A percentile compares a stretch with the other conserved stretches of the same genome.
Conservation (phyloP, 1,284 basidiomycete genomes). For the Irpex sp. region DNA sequence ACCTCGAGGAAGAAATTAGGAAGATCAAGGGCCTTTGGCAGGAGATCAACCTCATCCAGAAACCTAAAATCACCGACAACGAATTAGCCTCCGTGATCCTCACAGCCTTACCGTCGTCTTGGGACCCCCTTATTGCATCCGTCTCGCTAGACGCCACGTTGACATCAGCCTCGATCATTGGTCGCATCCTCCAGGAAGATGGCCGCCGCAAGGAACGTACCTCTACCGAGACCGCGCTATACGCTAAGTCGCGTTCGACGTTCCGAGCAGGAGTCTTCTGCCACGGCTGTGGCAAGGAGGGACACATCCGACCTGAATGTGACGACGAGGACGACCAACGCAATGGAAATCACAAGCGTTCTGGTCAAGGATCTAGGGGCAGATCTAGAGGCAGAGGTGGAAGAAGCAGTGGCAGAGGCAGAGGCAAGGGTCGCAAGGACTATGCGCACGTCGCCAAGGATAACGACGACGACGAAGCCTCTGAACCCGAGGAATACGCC, state of each 20-base stretch:
- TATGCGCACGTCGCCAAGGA: too few species aligned
- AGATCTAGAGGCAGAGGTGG: background rate
- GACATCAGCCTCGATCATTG: slow-evolving; percentile 4
- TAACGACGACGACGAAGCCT: too few species aligned
- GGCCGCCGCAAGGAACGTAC: background rate
- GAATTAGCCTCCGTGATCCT: slow-evolving; percentile 8
- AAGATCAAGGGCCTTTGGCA: background rate
- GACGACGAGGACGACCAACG: background rate
- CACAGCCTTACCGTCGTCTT: slow-evolving; percentile 3
- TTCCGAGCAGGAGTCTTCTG: slow-evolving; percentile 5
- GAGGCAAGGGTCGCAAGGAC: background rate
- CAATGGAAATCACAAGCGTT: background rate
- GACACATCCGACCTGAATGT: slow-evolving; percentile 11
- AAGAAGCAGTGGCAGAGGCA: background rate
- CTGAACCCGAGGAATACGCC: background rate
- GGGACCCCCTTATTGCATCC: slow-evolving; percentile 1
- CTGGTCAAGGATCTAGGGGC: background rate
- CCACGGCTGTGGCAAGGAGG: slow-evolving; percentile 11
- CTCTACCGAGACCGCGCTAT: background rate
- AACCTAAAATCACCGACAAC: background rate
- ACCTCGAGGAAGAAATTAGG: slow-evolving; percentile 13
- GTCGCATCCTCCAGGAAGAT: slow-evolving; percentile 4
- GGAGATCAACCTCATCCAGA: slow-evolving; percentile 2
- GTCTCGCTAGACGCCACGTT: background rate
- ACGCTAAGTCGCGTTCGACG: background rate